Evolutionary conservation across 352 stramenopile genomes (phyloP).

Genomic region (Globisporangium barbulae): DNA sequence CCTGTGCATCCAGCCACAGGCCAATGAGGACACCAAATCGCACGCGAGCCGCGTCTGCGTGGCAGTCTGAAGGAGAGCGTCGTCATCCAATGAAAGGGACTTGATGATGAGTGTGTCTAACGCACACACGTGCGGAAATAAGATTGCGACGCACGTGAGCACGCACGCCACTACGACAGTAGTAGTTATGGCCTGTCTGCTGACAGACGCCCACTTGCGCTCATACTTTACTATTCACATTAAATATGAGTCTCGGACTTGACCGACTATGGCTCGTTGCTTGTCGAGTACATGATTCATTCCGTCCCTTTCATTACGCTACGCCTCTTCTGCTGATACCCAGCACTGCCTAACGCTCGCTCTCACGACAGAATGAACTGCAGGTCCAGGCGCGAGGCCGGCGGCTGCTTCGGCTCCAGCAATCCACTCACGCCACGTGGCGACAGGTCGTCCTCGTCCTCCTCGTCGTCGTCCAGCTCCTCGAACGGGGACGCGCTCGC

Average conservation of each 20-base stretch:
- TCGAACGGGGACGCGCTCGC: constrained; percentile 9
- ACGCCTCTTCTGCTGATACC: background rate
- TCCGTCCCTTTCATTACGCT: no score
- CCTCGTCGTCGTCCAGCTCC: constrained; percentile 14
- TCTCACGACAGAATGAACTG: constrained; percentile 22
- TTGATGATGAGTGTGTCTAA: background rate
- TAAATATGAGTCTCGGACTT: no score
- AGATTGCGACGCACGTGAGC: background rate
- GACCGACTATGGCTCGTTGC: no score
- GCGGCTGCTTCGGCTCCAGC: background rate
- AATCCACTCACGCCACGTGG: background rate
- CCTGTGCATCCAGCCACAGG: no score
- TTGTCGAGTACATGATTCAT: no score
- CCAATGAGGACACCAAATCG: no score
- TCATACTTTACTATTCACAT: no score
- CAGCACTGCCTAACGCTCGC: background rate
- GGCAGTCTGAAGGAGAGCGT: no score
- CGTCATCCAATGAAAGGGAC: background rate
- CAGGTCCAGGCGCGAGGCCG: constrained; percentile 13
- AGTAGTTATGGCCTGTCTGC: no score
- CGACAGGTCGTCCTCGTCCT: constrained; percentile 8
- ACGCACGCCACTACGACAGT: no score
- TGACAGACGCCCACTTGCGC: no score
- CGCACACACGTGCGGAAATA: background rate
- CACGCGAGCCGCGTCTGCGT: no score